Conservation (phyloP, 352 stramenopile genomes). For the Phytopythium aichiense region DNA sequence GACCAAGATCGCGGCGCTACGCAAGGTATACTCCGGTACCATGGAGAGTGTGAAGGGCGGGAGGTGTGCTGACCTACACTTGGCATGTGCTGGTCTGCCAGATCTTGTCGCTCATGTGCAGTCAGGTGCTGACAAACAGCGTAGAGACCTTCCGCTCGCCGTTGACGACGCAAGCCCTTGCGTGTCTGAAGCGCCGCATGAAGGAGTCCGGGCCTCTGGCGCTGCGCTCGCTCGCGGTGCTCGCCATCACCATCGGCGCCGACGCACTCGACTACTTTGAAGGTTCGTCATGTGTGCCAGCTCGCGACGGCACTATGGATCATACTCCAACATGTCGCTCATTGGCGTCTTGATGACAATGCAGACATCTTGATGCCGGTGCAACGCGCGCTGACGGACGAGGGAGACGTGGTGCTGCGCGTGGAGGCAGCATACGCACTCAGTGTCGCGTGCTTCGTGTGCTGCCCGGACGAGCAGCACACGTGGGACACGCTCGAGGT, state of each 20-base stretch:
- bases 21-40: slow-evolving; percentile 17
- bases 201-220: slow-evolving; percentile 49
- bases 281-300: slow-evolving; percentile 6
- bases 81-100: neutral
- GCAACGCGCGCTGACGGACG: slow-evolving; percentile 41
- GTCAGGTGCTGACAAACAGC: slow-evolving; percentile 35
- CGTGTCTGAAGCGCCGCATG: slow-evolving; percentile 52
- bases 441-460: slow-evolving; percentile 56
- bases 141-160: slow-evolving; percentile 32
- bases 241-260: slow-evolving; percentile 50
- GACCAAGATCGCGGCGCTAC: slow-evolving; percentile 49
- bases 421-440: slow-evolving; percentile 52
- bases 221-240: slow-evolving; percentile 37
- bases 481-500: slow-evolving; percentile 56
- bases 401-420: slow-evolving; percentile 33
- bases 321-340: neutral
- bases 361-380: slow-evolving; percentile 33
- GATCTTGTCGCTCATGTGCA: slow-evolving; percentile 40
- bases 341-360: neutral
- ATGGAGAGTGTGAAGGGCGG: too few species aligned
- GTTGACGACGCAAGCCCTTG: slow-evolving; percentile 34
- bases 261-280: slow-evolving; percentile 55
- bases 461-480: slow-evolving; percentile 50
- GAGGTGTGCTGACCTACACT: slow-evolving; percentile 1
- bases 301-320: neutral